Conservation (phyloP, 306 rosid genomes). For the Malus sylvestris region DNA sequence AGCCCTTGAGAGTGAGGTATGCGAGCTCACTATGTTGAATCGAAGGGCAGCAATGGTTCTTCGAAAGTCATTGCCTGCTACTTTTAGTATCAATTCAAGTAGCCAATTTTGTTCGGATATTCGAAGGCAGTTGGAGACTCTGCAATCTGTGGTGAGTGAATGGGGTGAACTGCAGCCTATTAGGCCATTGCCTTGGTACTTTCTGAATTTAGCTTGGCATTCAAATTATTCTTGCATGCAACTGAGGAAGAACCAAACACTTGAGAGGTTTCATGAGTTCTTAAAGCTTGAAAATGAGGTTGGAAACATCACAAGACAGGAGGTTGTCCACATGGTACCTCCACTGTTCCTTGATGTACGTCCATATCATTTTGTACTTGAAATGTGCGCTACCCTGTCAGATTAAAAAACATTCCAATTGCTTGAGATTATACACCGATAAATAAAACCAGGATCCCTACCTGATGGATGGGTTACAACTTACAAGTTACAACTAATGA, state of each 20-base stretch:
- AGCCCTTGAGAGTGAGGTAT: conserved; percentile 84
- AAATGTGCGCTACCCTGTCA: conserved; percentile 87
- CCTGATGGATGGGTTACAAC: conserved; percentile 94
- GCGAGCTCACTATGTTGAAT: background rate
- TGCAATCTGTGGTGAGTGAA: too few species aligned
- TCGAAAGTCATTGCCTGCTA: too few species aligned
- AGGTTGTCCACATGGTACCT: conserved; percentile 99
- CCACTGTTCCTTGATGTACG: conserved; percentile 92
- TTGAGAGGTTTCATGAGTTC: conserved; percentile 77
- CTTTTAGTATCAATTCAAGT: too few species aligned
- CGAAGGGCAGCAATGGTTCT: too few species aligned
- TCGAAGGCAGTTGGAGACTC: too few species aligned
- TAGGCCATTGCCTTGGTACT: too few species aligned
- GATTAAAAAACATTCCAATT: conserved; percentile 96
- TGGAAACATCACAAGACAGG: conserved; percentile 96
- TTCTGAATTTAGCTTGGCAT: too few species aligned
- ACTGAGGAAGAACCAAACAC: too few species aligned
- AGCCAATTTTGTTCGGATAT: too few species aligned
- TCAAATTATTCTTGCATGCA: too few species aligned
- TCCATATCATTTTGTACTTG: conserved; percentile 75
- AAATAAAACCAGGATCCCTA: conserved; percentile 58
- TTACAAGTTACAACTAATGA: conserved; percentile 95
- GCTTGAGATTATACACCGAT: conserved; percentile 78
- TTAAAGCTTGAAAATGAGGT: conserved; percentile 95
- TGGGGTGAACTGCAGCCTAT: too few species aligned